phyloP scores from a whole-genome alignment of 2,329 filamentous ascomycete genomes.

The Chalara sp. region DNA sequence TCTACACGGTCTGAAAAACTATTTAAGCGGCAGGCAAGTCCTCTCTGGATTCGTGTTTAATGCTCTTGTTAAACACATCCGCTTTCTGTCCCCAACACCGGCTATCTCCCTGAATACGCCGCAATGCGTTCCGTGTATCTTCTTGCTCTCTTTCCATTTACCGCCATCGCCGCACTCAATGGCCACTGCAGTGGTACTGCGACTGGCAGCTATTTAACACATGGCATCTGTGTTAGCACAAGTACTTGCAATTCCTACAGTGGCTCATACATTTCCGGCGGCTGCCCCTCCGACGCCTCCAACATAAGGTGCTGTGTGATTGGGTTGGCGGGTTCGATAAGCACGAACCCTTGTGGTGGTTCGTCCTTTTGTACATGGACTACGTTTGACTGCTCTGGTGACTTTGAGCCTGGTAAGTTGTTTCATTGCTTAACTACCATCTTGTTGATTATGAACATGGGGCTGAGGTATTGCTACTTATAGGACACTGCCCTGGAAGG shows the following conservation, averaged over 20 bases:
- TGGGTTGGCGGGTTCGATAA: neutral
- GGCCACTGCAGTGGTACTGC: neutral
- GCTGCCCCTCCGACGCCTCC: neutral
- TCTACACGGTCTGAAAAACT: no score
- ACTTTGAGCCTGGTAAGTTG: neutral
- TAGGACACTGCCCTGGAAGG: constrained; percentile 1
- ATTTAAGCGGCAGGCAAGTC: no score
- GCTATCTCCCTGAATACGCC: neutral
- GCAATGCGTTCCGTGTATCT: neutral
- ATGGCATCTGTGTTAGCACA: neutral
- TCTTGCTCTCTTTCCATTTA: neutral
- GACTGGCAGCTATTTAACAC: neutral
- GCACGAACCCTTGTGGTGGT: neutral
- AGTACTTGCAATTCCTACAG: neutral
- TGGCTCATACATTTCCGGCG: neutral
- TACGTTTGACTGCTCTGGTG: neutral
- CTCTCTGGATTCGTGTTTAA: no score
- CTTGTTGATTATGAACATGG: neutral
- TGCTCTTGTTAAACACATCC: neutral
- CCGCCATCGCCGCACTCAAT: neutral
- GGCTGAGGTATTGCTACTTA: neutral
- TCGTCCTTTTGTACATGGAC: neutral
- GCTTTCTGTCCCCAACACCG: neutral
- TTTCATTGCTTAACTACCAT: neutral
- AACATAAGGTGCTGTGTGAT: neutral